A percentile compares a stretch with the other conserved stretches of the same genome.
Evolutionary conservation across 2,329 filamentous ascomycete species (phyloP).

Genomic region (Ophiosphaerella narmari): DNA sequence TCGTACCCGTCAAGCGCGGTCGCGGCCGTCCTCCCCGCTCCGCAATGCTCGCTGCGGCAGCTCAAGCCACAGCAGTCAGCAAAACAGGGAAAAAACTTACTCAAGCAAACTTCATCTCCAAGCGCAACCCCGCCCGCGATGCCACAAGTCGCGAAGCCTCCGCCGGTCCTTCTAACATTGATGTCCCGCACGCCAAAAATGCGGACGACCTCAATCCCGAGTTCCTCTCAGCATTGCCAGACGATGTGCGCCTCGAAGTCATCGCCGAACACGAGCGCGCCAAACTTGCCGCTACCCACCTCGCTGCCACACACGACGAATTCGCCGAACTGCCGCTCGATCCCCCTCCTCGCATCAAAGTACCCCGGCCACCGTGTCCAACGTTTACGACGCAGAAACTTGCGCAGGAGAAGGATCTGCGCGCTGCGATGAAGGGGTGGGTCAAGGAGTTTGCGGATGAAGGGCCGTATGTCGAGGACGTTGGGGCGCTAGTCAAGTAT

Average conservation of each 20-base stretch:
- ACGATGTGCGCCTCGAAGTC: constrained; percentile 69
- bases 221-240: constrained; percentile 81
- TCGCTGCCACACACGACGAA: constrained; percentile 29
- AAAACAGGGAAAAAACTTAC: constrained; percentile 54
- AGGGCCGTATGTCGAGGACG: constrained; percentile 79
- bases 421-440: constrained; percentile 78
- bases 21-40: constrained; percentile 54
- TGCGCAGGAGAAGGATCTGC: constrained; percentile 64
- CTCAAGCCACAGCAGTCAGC: constrained; percentile 52
- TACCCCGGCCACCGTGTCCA: constrained; percentile 58
- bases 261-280: constrained; percentile 68
- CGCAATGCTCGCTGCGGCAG: constrained; percentile 52
- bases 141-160: constrained; percentile 15
- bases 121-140: constrained; percentile 30
- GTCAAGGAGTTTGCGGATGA: constrained; percentile 70
- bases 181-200: constrained; percentile 15
- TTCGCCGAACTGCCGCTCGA: constrained; percentile 22
- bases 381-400: constrained; percentile 67
- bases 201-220: constrained; percentile 52
- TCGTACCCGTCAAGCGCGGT: constrained; percentile 68
- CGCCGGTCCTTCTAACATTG: constrained; percentile 25
- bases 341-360: constrained; percentile 39
- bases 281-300: constrained; percentile 30
- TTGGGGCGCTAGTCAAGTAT: constrained; percentile 74
- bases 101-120: constrained; percentile 73